These are phyloP conservation scores for Leishmania gerbilli DNA, from an alignment of 208 protist species.

Conservation along the genomic window DNA sequence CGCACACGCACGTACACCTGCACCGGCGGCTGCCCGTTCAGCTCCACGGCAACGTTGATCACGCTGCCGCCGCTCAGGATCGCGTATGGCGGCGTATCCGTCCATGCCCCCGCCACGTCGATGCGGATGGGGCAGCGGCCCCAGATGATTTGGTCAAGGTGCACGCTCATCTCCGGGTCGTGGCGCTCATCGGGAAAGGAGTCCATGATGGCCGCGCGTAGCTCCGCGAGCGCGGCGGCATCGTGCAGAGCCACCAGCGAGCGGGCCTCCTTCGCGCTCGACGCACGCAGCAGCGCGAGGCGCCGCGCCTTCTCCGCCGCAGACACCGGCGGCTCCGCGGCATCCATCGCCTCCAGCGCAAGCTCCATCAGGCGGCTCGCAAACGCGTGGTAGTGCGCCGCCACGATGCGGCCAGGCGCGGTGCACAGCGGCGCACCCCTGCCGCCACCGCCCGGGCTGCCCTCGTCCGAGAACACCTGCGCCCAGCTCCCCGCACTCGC, in stretches of 20 bases:
- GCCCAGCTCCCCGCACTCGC: neutral
- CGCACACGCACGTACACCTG: slow-evolving; percentile 47
- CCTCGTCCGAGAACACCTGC: neutral
- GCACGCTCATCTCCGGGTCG: slow-evolving; percentile 27
- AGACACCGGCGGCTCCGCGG: neutral
- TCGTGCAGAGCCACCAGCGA: slow-evolving; percentile 18
- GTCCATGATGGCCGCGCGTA: slow-evolving; percentile 23
- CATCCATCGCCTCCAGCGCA: slow-evolving; percentile 15
- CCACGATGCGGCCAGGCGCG: slow-evolving; percentile 17
- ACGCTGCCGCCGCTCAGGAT: slow-evolving; percentile 55
- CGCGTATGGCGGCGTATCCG: slow-evolving; percentile 66
- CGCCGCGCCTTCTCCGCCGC: slow-evolving; percentile 6
- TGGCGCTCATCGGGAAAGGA: slow-evolving; percentile 26
- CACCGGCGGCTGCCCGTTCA: slow-evolving; percentile 58
- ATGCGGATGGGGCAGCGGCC: slow-evolving; percentile 52
- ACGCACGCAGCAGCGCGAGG: slow-evolving; percentile 10
- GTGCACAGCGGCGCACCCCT: slow-evolving; percentile 12
- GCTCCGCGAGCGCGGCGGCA: slow-evolving; percentile 23
- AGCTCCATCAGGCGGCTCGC: slow-evolving; percentile 31
- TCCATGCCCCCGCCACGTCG: slow-evolving; percentile 68
- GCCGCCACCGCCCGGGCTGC: neutral
- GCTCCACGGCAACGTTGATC: slow-evolving; percentile 59
- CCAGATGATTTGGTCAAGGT: slow-evolving; percentile 55
- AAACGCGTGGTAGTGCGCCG: slow-evolving; percentile 33
- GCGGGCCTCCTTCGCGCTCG: slow-evolving; percentile 8